phyloP scores from a whole-genome alignment of 176 grass and related monocot genomes.

The barley (Hordeum vulgare) region MorexV3_pseudomolecules_assembly NC_058521.1:13823932-13824431 shows the following conservation, averaged over 20 bases:
- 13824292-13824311: not conserved
- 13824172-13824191: slow-evolving; percentile 40
- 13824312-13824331: not conserved
- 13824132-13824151: not conserved
- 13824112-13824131: slow-evolving; percentile 33
- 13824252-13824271: not conserved
- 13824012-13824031: not conserved
- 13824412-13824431: slow-evolving; percentile 25
- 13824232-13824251: slow-evolving; percentile 34
- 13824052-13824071: not conserved
- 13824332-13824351: not conserved
- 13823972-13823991: not conserved
- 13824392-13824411: not conserved
- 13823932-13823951: not conserved
- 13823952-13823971: not conserved
- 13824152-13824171: slow-evolving; percentile 14
- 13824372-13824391: not conserved
- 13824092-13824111: slow-evolving; percentile 24
- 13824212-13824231: not conserved
- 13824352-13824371: not conserved
- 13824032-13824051: not conserved
- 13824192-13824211: not conserved
- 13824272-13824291: slow-evolving; percentile 2
- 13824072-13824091: not conserved
- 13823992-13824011: slow-evolving; percentile 17